A percentile compares a stretch with the other conserved stretches of the same genome.
phyloP scores from a whole-genome alignment of 176 grass and related monocot genomes.

The Zoysia pacifica region DNA sequence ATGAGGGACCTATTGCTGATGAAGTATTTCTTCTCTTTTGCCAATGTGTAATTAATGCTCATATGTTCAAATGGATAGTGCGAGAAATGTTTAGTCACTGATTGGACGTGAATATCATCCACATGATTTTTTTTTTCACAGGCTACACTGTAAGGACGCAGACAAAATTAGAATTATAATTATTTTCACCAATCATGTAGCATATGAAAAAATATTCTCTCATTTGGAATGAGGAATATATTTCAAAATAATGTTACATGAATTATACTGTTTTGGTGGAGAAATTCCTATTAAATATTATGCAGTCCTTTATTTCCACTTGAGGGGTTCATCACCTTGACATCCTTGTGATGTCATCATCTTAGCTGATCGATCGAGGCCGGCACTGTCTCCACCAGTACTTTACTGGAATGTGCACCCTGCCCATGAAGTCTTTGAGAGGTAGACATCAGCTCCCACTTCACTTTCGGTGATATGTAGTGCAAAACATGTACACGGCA shows the following conservation, averaged over 20 bases:
- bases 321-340: not conserved
- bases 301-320: not conserved
- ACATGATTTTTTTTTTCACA: no score
- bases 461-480: constrained; percentile 26
- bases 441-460: constrained; percentile 7
- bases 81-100: no score
- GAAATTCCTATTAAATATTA: not conserved
- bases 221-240: no score
- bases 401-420: not conserved
- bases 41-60: no score
- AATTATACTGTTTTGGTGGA: not conserved
- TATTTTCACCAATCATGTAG: no score
- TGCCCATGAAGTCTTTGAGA: constrained; percentile 33
- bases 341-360: constrained; percentile 19
- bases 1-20: no score
- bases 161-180: no score
- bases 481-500: not conserved
- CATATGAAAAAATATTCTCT: no score
- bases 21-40: no score
- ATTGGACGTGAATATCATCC: no score
- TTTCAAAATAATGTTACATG: not conserved
- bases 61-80: no score
- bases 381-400: not conserved
- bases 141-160: no score
- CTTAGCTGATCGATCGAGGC: not conserved